Evolutionary conservation across 768 basidiomycete genomes (phyloP), one percentile per base, ranked within the genome.

Genomic region (Hygrocybe coccinea): DNA sequence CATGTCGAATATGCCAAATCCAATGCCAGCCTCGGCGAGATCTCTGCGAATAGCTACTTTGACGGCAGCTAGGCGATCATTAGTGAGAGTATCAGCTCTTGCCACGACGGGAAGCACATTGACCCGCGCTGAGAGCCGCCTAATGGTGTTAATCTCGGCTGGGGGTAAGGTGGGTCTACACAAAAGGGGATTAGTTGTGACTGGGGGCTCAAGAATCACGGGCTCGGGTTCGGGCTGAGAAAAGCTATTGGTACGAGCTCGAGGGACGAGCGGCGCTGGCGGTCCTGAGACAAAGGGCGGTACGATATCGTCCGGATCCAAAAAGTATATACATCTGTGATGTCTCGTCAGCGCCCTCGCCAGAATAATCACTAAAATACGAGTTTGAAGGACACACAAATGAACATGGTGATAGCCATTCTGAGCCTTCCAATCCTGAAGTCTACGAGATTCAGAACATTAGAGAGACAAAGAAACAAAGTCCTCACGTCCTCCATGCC

Each of bases 91-190:
- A 74, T 93, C 91, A 24, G 89, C 88, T 58, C 85, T 80, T 59
- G 89, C 84, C 60, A 93, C 81, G 64, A 93, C 87, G 58, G 91
- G 91, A 60, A 93, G 84, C 56, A 93, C 89, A 69, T 93, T 92
- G 68, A 91, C 89, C 60, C 90, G 82, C 57, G 80, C 78, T 58
- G 90, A 89, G 63, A 93, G 75, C 41, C 86, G 83, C 64, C 87
- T 84, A 67, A 93, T 91, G 58, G 86, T 83, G 62, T 76, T 76
- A 64, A 92, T 86, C 73, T 93, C 90, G 41, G 79, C 72, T 36
- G 77, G 65, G 50, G 88, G 87, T 50, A 91, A 78, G 44, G 84
- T 81, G 45, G 86, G 81, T 53, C 85, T 79, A 59, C 80, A 82
- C 45, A 84, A 77, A 61, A 82, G 75, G 54, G 87, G 86, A 70